Percentiles rank a stretch among this genome's conserved stretches.
Conservation (phyloP, 202 grass and related monocot species). For the Carex arenaria region DNA sequence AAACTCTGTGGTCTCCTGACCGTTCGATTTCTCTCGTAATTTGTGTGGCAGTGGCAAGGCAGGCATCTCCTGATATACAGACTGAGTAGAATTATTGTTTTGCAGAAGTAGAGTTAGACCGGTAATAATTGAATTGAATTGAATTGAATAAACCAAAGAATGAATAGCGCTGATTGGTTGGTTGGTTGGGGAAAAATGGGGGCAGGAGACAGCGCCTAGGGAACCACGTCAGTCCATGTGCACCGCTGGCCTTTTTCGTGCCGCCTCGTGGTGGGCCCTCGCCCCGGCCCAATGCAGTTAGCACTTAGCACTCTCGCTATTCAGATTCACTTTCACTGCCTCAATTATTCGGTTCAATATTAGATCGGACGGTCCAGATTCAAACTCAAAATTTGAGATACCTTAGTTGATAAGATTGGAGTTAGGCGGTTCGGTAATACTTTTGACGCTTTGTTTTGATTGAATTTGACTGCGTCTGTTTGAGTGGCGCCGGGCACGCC, state of each 20-base stretch:
- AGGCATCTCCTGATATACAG: background rate
- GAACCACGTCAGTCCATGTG: slow-evolving; percentile 54
- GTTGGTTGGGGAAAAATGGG: background rate
- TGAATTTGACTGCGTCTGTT: no score
- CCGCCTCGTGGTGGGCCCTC: slow-evolving; percentile 14
- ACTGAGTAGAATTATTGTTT: background rate
- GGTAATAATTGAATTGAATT: no score
- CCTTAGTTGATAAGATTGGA: no score
- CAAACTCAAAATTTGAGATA: no score
- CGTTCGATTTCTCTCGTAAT: background rate
- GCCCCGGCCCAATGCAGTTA: background rate
- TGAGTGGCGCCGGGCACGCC: no score
- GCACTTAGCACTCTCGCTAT: background rate
- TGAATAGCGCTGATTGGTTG: no score
- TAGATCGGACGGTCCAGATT: no score
- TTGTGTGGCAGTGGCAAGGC: background rate
- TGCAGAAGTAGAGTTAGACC: background rate
- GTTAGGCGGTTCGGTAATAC: background rate
- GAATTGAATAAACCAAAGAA: no score
- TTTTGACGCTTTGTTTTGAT: background rate
- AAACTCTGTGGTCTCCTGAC: background rate
- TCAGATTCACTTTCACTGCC: background rate
- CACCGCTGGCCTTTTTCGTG: background rate
- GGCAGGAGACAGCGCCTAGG: background rate
- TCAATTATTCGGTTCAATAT: no score